Evolutionary conservation across 768 basidiomycete genomes (phyloP), one percentile per base, ranked within the genome.

Genomic region (Termitomyces sp.): DNA sequence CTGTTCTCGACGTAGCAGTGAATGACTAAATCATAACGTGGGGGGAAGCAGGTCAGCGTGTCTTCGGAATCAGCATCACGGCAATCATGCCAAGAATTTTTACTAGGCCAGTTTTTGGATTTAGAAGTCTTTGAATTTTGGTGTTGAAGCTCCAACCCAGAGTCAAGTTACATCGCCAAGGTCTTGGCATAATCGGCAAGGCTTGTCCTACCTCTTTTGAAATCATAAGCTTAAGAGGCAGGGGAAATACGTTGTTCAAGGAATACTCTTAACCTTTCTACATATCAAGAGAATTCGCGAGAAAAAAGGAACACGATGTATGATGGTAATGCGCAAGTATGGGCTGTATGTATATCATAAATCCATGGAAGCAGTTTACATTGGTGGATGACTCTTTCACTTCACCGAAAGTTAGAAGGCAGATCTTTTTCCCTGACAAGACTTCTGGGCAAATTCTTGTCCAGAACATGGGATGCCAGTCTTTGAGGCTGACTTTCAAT

Each of bases 251-350:
- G 69, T 72, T 55, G 37, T 67, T 11, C 67, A 70, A 50, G 59
- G 61, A 31, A 68, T 73, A 24, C 44, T 73, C 3, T 46, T 71
- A 11, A 71, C 72, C 3, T 73, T 73, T 50, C 58, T 72, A 27
- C 72, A 69, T 48, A 51, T 72, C 20, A 68, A 72, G 50, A 68
- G 69, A 58, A 30, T 66, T 15, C 61, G 70, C 31, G 65, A 63
- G 52, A 68, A 67, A n/a, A 24, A 67, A 24, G 30, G 58, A 59
- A 36, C 12, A 18, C 12, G 39, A 9, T 15, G 16, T 34, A 11
- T 9, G 15, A 18, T 30, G 16, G 11, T 39, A 30, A n/a, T 27
- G 27, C 27, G 27, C 11, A n/a, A 30, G 8, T 27, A 27, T 39
- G 34, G 16, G 16, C 13, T 52, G 51, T 24, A 27, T 27, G 33